Percentiles rank a stretch among this genome's conserved stretches.
Evolutionary conservation across 495 filamentous ascomycete species (phyloP).

Genomic region (Penicilliopsis zonata): DNA sequence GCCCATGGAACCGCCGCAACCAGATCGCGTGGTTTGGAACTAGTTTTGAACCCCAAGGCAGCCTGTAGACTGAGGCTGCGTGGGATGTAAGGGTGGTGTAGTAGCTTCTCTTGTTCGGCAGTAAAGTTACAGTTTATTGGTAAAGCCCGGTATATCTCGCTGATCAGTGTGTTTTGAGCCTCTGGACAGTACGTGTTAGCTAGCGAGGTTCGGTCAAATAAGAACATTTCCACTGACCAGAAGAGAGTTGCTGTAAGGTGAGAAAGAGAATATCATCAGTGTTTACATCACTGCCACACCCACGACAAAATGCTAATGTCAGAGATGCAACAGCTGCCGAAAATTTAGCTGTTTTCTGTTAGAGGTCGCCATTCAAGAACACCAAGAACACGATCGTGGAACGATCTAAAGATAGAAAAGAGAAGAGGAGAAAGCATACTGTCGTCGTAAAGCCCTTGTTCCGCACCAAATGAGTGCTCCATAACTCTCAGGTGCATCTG

Average conservation of each 20-base stretch:
- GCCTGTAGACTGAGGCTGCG: conserved; percentile 59
- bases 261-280: conserved; percentile 69
- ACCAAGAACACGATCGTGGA: too few species aligned
- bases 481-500: conserved; percentile 51
- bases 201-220: too few species aligned
- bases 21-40: conserved; percentile 43
- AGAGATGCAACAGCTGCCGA: conserved; percentile 45
- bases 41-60: conserved; percentile 52
- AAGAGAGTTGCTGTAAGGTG: conserved; percentile 35
- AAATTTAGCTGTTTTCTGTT: conserved; percentile 26
- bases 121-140: conserved; percentile 63
- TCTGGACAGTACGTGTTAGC: too few species aligned
- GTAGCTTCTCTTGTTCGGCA: conserved; percentile 54
- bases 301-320: conserved; percentile 45
- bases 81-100: conserved; percentile 54
- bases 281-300: conserved; percentile 41
- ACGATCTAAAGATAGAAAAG: too few species aligned
- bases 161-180: conserved; percentile 41
- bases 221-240: conserved; percentile 28
- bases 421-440: conserved; percentile 17
- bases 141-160: conserved; percentile 53
- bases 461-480: conserved; percentile 35
- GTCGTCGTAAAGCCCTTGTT: conserved; percentile 26
- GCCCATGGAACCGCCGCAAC: conserved; percentile 63
- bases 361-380: neutral